Evolutionary conservation across 441 rosid genomes (phyloP).

Genomic region (Erodium trifolium): DNA sequence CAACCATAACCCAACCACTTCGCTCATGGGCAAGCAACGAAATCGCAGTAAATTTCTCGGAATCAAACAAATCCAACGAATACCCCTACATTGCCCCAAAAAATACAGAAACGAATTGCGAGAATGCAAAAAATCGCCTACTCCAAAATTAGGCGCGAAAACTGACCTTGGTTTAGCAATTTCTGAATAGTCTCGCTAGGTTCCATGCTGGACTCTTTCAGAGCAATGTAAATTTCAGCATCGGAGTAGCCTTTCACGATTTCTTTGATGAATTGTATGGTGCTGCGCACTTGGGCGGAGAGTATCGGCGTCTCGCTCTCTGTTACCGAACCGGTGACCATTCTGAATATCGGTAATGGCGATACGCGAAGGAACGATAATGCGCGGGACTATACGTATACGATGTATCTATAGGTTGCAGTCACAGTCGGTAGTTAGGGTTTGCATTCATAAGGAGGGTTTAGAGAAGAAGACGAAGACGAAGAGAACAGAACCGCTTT

Average conservation of each 20-base stretch:
- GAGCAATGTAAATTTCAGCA: conserved; percentile 54
- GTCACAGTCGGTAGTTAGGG: not conserved
- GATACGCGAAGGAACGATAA: not conserved
- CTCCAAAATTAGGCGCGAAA: not conserved
- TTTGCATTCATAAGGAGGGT: conserved; percentile 4
- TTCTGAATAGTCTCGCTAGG: conserved; percentile 72
- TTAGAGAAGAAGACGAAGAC: conserved; percentile 5
- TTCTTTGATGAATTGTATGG: conserved; percentile 63
- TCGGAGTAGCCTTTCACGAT: conserved; percentile 73
- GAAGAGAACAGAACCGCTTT: not conserved
- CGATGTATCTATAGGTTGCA: not conserved
- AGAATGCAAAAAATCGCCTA: not conserved
- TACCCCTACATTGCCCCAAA: not conserved
- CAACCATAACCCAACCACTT: not conserved
- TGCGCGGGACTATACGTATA: not conserved
- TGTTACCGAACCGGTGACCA: conserved; percentile 39
- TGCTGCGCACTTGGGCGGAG: conserved; percentile 2
- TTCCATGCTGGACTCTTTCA: conserved; percentile 74
- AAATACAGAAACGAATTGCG: too few relatives aligned
- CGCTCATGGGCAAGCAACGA: not conserved
- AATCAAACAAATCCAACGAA: not conserved
- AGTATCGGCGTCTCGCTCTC: conserved; percentile 23
- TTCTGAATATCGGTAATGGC: conserved; percentile 8
- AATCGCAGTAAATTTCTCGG: not conserved
- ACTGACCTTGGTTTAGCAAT: conserved; percentile 59